Evolutionary conservation across 2,329 filamentous ascomycete genomes (phyloP), one percentile per base, ranked within the genome.

Genomic region (Sporothrix dimorphospora): DNA sequence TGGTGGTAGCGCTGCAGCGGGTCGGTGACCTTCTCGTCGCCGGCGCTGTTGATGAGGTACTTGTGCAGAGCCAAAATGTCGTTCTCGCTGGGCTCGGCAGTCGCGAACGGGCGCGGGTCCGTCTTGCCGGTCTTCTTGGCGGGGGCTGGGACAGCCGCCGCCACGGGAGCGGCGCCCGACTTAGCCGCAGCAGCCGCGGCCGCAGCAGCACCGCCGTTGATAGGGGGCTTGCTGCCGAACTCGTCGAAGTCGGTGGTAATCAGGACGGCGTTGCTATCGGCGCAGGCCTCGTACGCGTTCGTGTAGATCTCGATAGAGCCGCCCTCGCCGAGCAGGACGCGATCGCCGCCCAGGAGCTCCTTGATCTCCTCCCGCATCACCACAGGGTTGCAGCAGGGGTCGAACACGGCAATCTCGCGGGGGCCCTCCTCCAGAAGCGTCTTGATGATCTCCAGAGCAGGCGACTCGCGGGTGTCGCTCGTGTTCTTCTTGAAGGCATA

Each of bases 401-500:
- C 91, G 78, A 89, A 93, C 72, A 93, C 87, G 65, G 88, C 86
- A 68, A 93, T 86, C 78, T 91, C 88, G 4, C 82, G 83, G 0
- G 90, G 88, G 38, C 85, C 84, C 78, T 94, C 91, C 73, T 89
- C 86, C 11, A 91, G 82, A 24, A 94, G 82, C 14, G 85, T 85
- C 75, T 87, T 87, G 79, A 93, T 88, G 74, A 93, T 88, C 75
- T 90, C 89, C 27, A 92, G 85, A 0, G 91, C 90, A 0, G 91
- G 88, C 57, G 88, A 89, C 79, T 94, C 92, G 49, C 92, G 86
- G 5, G 91, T 92, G 78, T 94, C 92, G 27, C 87, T 88, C 0
- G 92, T 94, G 79, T 93, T 88, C 81, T 92, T 92, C 84, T 95
- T 94, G 82, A 93, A 94, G 9, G 92, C 90, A 76, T 91, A 94